phyloP scores from a whole-genome alignment of 495 filamentous ascomycete species.

The Melanomma pulvis-pyrius region DNA sequence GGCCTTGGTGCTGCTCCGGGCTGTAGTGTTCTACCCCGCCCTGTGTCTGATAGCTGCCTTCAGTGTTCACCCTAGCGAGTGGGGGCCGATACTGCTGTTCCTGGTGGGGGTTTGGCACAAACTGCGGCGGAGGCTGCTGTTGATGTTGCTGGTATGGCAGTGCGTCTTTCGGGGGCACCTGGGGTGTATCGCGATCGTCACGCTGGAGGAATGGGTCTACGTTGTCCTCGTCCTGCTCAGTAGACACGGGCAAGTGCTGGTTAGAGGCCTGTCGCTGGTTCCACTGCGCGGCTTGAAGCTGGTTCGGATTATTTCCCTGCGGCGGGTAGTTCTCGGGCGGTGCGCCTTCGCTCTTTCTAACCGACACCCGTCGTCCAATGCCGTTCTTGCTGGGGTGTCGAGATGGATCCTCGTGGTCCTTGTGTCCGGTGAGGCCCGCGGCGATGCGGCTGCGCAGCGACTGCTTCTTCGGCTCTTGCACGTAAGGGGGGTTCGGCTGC shows the following conservation, averaged over 20 bases:
- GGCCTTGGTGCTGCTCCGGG: constrained; percentile 35
- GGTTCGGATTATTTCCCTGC: not conserved
- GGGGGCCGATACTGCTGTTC: constrained; percentile 39
- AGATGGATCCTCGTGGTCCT: constrained; percentile 20
- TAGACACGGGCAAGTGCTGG: constrained; percentile 34
- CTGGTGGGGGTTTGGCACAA: constrained; percentile 29
- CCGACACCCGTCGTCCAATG: constrained; percentile 29
- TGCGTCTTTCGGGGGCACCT: constrained; percentile 35
- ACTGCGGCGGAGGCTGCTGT: constrained; percentile 28
- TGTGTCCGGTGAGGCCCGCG: constrained; percentile 12
- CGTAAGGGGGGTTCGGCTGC: constrained; percentile 12
- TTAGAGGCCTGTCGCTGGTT: constrained; percentile 30
- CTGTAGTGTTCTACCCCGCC: constrained; percentile 40
- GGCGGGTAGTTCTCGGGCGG: not conserved
- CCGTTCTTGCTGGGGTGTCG: constrained; percentile 28
- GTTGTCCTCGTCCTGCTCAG: constrained; percentile 40
- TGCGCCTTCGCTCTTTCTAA: constrained; percentile 29
- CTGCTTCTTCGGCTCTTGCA: constrained; percentile 29
- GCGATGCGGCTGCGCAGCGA: constrained; percentile 28
- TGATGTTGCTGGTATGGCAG: constrained; percentile 23
- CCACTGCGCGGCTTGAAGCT: constrained; percentile 30
- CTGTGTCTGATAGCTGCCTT: constrained; percentile 36
- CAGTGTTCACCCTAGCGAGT: constrained; percentile 38
- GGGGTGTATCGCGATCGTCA: constrained; percentile 26
- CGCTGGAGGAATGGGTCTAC: constrained; percentile 40